Conservation (phyloP, 108 stramenopile genomes). For the Skeletonema tropicum region DNA sequence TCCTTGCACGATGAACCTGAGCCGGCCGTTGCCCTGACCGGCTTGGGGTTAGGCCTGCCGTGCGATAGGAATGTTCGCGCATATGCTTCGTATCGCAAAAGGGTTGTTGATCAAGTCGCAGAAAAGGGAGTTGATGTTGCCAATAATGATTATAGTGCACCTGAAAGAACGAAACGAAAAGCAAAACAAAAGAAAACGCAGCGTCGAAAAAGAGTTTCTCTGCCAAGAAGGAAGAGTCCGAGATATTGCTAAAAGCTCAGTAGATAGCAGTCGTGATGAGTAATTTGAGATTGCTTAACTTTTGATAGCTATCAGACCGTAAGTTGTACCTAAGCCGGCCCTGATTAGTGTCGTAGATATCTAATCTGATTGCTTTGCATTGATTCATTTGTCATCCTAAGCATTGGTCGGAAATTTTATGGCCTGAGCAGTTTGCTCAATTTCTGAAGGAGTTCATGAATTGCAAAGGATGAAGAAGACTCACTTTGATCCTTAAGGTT, state of each 20-base stretch:
- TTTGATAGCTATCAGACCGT: background rate
- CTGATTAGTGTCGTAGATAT: too few relatives aligned
- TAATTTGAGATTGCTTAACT: background rate
- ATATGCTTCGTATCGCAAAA: background rate
- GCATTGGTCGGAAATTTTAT: too few relatives aligned
- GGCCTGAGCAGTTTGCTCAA: background rate
- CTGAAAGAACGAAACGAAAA: background rate
- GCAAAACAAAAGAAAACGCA: background rate
- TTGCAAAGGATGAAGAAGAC: slow-evolving; percentile 14
- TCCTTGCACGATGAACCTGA: too few relatives aligned
- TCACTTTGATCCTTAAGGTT: background rate
- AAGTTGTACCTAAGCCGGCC: too few relatives aligned
- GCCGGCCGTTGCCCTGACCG: too few relatives aligned
- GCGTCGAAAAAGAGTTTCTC: background rate
- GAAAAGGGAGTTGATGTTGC: background rate
- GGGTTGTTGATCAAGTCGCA: background rate
- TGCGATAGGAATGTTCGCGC: background rate
- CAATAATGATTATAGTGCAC: background rate
- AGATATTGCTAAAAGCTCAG: background rate
- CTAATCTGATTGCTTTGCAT: too few relatives aligned
- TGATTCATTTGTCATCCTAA: background rate
- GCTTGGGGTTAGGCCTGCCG: too few relatives aligned
- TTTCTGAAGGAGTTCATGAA: slow-evolving; percentile 3
- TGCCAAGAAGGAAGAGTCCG: background rate
- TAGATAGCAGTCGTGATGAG: background rate